Base-by-base conservation (phyloP, 805 yeast genomes). In the Candida arabinofermentans region DNA sequence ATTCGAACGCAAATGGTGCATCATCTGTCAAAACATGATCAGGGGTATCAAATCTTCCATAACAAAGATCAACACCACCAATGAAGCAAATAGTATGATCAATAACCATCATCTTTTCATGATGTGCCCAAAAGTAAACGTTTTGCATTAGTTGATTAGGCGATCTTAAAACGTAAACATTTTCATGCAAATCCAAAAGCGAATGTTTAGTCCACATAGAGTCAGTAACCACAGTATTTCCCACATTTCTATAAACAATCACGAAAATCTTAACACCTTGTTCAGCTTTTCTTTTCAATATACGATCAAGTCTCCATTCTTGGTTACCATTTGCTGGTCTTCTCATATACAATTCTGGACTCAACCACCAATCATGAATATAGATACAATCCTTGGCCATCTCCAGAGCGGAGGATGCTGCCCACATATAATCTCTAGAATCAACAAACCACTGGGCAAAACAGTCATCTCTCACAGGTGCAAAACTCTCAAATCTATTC, bases 111-210 rank as follows among this genome's bases (percentile, higher is more conserved):
- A 93, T 62, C 57, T 93, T 93, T 57, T 93, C 99, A 66, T 93
- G 99, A 67, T 93, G 99, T 0, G 99, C 99, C 99, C 99, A 93
- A 60, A 93, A 95, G 55, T 81, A 85, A 0, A 96, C 91, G 51
- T 87, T 86, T 59, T 93, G 97, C 41, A 87, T 66, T 59, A 93
- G 77, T 61, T 93, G 99, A 53, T 93, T 90, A 5, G 99, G 99
- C 1, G 97, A 90, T 52, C 99, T 77, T 46, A 93, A 75, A 12
- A 91, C 89, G 62, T 86, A 91, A 38, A 93, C 79, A 57, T 93
- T 93, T 21, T 80, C 82, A 62, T 91, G 89, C 32, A 93, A 68
- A 40, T 85, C 88, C 39, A 95, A 71, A 56, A 93, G 72, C 0
- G 97, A 88, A 57, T 93, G 97, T 59, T 93, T 93, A 0, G 98